Base-by-base conservation (phyloP, 164 flowering plant genomes). In the Piper betle region DNA sequence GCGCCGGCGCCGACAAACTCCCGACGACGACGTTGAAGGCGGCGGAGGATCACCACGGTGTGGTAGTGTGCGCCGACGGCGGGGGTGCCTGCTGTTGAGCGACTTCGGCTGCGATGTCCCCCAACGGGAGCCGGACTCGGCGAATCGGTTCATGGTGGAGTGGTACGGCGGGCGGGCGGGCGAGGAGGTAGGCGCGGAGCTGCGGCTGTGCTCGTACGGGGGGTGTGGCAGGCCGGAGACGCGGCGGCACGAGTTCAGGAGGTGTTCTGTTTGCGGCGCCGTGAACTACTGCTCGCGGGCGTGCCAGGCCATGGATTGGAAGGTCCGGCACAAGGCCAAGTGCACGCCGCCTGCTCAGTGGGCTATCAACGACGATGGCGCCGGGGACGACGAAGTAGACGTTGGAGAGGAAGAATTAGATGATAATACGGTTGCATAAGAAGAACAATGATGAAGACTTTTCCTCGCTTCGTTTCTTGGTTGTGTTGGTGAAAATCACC, bases 271-370 rank as follows among this genome's bases (percentile, higher is more conserved):
- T 13, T 92, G 98, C 54, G 96, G 96, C 1, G 67, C 74, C 0
- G 98, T 85, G 52, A 92, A 86, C 57, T 92, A 92, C 69, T 92
- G 98, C 65, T 92, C 96, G 0, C 83, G 98, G n/a, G 96, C 96
- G 37, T 92, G 98, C 65, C 98, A 92, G 66, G 98, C 96, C 19
- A 80, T 89, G 3, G 96, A 92, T 60, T 92, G 98, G 98, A 92
- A 86, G 77, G 43, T 84, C 37, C 72, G 90, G 7, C 98, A 92
- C 46, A 92, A 86, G 68, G 67, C 64, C 37, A 86, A 83, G 63
- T 92, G 98, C 61, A 69, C 74, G 0, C 93, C 93, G 0, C 68
- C 66, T 63, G 85, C 79, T 59, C 72, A 80, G 60, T 77, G 84
- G 86, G 75, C 74, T 48, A 82, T 38, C 16, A 73, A 62, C 33